Evolutionary conservation across 148 eudicot genomes (phyloP).

Genomic region (Polygonum aviculare): DNA sequence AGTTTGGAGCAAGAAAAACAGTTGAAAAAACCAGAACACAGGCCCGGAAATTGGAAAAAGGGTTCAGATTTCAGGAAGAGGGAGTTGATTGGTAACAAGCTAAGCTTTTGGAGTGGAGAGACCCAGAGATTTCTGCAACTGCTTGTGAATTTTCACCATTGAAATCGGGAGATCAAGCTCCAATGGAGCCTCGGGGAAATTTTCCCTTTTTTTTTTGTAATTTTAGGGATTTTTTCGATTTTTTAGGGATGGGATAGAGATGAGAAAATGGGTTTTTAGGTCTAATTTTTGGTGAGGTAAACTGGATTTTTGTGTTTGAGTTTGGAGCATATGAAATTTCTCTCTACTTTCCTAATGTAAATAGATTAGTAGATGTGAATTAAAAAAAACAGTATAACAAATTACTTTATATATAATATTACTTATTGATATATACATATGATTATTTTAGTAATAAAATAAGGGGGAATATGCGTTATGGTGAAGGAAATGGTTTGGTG

Average conservation of each 20-base stretch:
- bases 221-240: constrained; percentile 12
- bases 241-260: constrained; percentile 5
- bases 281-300: constrained; percentile 33
- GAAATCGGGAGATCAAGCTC: constrained; percentile 3
- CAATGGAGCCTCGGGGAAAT: background rate
- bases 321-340: constrained; percentile 17
- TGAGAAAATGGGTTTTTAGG: constrained; percentile 18
- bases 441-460: constrained; percentile 26
- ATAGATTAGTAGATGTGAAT: constrained; percentile 13
- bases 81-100: constrained; percentile 25
- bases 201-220: background rate
- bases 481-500: constrained; percentile 75
- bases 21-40: background rate
- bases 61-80: background rate
- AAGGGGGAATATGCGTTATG: constrained; percentile 52
- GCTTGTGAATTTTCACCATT: constrained; percentile 17
- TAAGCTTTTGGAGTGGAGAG: constrained; percentile 17
- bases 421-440: constrained; percentile 22
- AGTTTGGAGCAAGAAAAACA: background rate
- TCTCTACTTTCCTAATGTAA: constrained; percentile 19
- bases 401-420: constrained; percentile 30
- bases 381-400: background rate
- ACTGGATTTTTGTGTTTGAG: constrained; percentile 32
- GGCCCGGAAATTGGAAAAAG: background rate
- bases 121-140: constrained; percentile 11